Evolutionary conservation across 2,329 filamentous ascomycete species (phyloP), one percentile per base, ranked within the genome.

Genomic region (Trichothecium roseum): DNA sequence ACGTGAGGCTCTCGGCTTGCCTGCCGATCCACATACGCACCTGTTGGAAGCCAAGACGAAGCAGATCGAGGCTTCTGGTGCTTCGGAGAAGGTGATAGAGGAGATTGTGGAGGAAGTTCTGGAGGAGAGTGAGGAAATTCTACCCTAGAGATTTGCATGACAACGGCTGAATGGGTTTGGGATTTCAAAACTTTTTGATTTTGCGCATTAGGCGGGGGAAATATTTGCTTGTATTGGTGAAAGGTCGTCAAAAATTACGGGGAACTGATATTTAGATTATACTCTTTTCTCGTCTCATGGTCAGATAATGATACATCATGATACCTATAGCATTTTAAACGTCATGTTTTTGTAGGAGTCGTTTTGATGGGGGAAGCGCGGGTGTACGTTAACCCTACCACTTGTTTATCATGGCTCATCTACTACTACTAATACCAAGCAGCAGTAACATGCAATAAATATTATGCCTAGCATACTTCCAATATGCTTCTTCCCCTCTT

Each of bases 21-120:
- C 81, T 30, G 67, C 69, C 40, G 69, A 85, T 46, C 74, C 72
- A 24, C 69, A 78, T 36, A 77, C 79, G 47, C 71, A 68, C 42
- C 63, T 80, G 24, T 61, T 78, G 41, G 71, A 74, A 48, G 63
- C 69, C 39, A 71, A 74, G 59, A 68, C 66, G 32, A 62, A 59
- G 38, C 52, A 63, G 37, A 54, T 74, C 40, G 65, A 72, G 54
- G 68, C 48, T 6, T 37, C 67, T 13, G 73, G 72, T 29, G 74
- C 76, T 46, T 78, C 74, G 40, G 75, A 84, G 60, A 84, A 84
- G 44, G 78, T 93, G 42, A 87, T 95, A 43, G 91, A 96, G 63
- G 84, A 89, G 66, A 81, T 85, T 47, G 78, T 85, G 45, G 81
- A 86, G 63, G 88, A 95, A 65, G 89, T 79, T 16, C 59, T 79